Conservation (phyloP, 352 stramenopile genomes). For the Globisporangium iwayamae region DNA sequence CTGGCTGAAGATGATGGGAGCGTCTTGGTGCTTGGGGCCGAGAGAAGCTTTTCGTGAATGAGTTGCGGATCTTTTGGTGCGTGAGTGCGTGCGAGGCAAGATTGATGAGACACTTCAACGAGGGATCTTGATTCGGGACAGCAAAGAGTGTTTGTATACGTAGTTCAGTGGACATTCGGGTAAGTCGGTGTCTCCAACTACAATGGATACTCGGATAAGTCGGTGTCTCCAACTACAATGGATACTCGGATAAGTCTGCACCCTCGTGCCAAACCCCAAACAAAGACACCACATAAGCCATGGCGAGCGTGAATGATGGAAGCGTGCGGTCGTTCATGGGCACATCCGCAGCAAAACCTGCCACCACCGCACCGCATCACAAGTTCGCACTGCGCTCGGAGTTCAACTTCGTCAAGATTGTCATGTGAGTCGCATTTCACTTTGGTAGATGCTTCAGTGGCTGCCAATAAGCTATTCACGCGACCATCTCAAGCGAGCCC, state of each 20-base stretch:
- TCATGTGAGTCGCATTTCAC: slow-evolving; percentile 40
- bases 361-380: slow-evolving; percentile 35
- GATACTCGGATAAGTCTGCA: not conserved
- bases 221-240: not conserved
- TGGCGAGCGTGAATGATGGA: slow-evolving; percentile 4
- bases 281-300: not conserved
- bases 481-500: not conserved
- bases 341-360: not conserved
- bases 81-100: not conserved
- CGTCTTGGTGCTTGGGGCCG: not conserved
- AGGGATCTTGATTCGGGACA: slow-evolving; percentile 1
- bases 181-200: not conserved
- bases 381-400: slow-evolving; percentile 65
- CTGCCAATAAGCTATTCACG: not conserved
- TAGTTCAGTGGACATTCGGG: not conserved
- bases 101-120: not conserved
- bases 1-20: not conserved
- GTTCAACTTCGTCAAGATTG: slow-evolving; percentile 57
- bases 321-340: not conserved
- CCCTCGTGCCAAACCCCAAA: not conserved
- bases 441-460: not conserved
- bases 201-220: not conserved
- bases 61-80: not conserved
- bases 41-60: slow-evolving; percentile 1
- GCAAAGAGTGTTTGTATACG: not conserved